These are phyloP conservation scores for Ceratocystis albifundus DNA, from an alignment of 2,329 filamentous ascomycete genomes.

Conservation along the genomic window DNA sequence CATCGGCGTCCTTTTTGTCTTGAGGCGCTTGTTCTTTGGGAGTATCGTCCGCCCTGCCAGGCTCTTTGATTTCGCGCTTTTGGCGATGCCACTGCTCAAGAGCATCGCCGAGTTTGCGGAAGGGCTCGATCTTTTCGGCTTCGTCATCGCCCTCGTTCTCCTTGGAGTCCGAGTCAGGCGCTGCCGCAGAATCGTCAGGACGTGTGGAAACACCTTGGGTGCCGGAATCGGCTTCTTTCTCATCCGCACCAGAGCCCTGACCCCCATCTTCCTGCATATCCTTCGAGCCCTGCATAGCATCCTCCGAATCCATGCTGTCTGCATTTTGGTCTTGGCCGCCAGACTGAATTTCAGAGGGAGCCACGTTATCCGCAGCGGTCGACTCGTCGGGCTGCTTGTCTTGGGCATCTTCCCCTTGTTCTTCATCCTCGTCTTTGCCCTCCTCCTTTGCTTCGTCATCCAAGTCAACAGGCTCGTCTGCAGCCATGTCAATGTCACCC, in stretches of 20 bases:
- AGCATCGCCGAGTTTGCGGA: constrained; percentile 89
- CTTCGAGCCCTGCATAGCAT: constrained; percentile 47
- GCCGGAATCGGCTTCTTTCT: constrained; percentile 52
- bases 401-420: constrained; percentile 42
- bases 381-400: constrained; percentile 31
- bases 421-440: constrained; percentile 32
- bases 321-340: constrained; percentile 45
- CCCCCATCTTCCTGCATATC: constrained; percentile 56
- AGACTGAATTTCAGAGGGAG: constrained; percentile 42
- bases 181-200: constrained; percentile 36
- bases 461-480: constrained; percentile 28
- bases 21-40: constrained; percentile 42
- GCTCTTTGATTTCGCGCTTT: constrained; percentile 64
- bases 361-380: constrained; percentile 31
- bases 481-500: constrained; percentile 23
- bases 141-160: constrained; percentile 38
- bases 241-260: constrained; percentile 51
- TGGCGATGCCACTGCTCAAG: constrained; percentile 87
- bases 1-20: constrained; percentile 30
- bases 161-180: constrained; percentile 36
- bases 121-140: constrained; percentile 51
- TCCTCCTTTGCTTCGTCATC: constrained; percentile 29
- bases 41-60: constrained; percentile 29
- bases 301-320: constrained; percentile 50
- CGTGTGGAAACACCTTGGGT: constrained; percentile 47